phyloP scores from a whole-genome alignment of 2,329 filamentous ascomycete species.

The Talaromyces sp. region DNA sequence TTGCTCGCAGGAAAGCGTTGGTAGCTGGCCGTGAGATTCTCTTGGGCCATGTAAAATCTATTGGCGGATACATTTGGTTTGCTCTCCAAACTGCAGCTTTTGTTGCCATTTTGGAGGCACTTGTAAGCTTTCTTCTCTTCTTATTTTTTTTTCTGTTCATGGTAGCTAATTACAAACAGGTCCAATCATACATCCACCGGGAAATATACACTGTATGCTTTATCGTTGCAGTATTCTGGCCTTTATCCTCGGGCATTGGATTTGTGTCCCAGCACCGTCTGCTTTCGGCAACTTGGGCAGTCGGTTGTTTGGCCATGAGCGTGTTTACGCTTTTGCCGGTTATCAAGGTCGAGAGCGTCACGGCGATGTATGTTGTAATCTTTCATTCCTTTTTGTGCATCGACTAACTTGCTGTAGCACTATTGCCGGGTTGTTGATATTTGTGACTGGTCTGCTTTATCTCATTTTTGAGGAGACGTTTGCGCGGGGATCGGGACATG shows the following conservation, averaged over 20 bases:
- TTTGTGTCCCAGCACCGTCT: slow-evolving; percentile 66
- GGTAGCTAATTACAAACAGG: slow-evolving; percentile 46
- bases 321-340: slow-evolving; percentile 84
- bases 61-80: slow-evolving; percentile 55
- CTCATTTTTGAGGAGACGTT: slow-evolving; percentile 70
- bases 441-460: slow-evolving; percentile 69
- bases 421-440: slow-evolving; percentile 73
- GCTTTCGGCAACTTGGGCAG: slow-evolving; percentile 66
- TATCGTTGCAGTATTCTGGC: slow-evolving; percentile 72
- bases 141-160: background rate
- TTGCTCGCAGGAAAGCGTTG: slow-evolving; percentile 68
- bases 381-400: background rate
- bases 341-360: slow-evolving; percentile 74
- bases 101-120: slow-evolving; percentile 69
- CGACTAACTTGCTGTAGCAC: slow-evolving; percentile 47
- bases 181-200: slow-evolving; percentile 85
- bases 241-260: slow-evolving; percentile 63
- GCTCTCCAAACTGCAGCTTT: slow-evolving; percentile 62
- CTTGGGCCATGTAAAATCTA: slow-evolving; percentile 63
- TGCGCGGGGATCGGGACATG: slow-evolving; percentile 35
- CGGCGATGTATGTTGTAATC: slow-evolving; percentile 57
- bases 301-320: slow-evolving; percentile 79
- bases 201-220: slow-evolving; percentile 83
- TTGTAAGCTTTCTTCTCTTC: slow-evolving; percentile 50
- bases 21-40: slow-evolving; percentile 62